These are phyloP conservation scores for Tolypocladium ophioglossoides DNA, from an alignment of 2,329 filamentous ascomycete species.

Conservation along the genomic window DNA sequence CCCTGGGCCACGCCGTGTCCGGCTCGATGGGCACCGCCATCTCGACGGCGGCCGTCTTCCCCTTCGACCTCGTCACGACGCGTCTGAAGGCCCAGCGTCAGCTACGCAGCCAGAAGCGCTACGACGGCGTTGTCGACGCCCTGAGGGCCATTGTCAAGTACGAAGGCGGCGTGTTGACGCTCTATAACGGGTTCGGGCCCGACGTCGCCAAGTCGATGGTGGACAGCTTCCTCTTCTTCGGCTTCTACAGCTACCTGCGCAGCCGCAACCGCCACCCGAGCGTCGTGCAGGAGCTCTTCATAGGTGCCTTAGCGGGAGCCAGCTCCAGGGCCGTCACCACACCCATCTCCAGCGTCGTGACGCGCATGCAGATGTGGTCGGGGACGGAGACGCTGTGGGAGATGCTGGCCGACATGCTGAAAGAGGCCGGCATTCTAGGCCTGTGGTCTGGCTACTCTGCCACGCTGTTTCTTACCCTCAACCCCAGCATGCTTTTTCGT, in stretches of 20 bases:
- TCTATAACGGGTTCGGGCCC: slow-evolving; percentile 56
- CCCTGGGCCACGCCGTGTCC: slow-evolving; percentile 71
- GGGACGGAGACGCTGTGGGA: slow-evolving; percentile 34
- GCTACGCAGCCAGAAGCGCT: slow-evolving; percentile 37
- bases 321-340: slow-evolving; percentile 68
- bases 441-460: slow-evolving; percentile 88
- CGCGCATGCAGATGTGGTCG: slow-evolving; percentile 64
- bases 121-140: slow-evolving; percentile 58
- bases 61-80: slow-evolving; percentile 71
- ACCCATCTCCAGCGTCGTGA: slow-evolving; percentile 73
- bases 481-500: slow-evolving; percentile 75
- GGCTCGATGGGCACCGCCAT: slow-evolving; percentile 70
- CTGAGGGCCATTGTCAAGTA: slow-evolving; percentile 57
- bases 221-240: slow-evolving; percentile 80
- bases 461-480: slow-evolving; percentile 67
- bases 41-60: slow-evolving; percentile 70
- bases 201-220: slow-evolving; percentile 58
- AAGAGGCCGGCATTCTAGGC: slow-evolving; percentile 61
- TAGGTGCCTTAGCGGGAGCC: slow-evolving; percentile 65
- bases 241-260: slow-evolving; percentile 56
- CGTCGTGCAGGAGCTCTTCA: slow-evolving; percentile 60
- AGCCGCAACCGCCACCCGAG: slow-evolving; percentile 37
- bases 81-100: slow-evolving; percentile 69
- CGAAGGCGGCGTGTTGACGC: slow-evolving; percentile 59
- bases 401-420: slow-evolving; percentile 52